Evolutionary conservation across 257 asterid species (phyloP), one percentile per base, ranked within the genome.

Genomic region (Plantago major): DNA sequence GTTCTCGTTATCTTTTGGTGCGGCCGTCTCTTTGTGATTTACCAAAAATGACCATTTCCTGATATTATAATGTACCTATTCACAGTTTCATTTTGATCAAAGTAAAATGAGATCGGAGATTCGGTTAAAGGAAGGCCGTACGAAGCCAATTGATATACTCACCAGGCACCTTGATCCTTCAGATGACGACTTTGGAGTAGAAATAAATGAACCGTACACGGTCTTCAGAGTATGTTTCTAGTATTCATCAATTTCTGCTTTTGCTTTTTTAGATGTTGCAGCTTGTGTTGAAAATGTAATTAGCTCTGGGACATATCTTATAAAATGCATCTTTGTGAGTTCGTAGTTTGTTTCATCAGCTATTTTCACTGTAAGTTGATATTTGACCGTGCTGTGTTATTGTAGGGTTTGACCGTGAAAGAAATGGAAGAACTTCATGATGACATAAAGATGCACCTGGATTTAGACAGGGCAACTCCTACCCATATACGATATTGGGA

Each of bases 81-180:
- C 75, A 51, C 90, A 88, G 96, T 92, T 92, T 63, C 97, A 92
- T 79, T 92, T 86, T 73, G 99, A 89, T 68, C 97, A 92, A 82
- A 89, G 97, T 80, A 92, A 92, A 77, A 65, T 83, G 62, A 74
- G 99, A 66, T 86, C 97, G n/a, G 92, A 87, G 84, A 89, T 92
- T 69, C 85, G 99, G 66, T 62, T 89, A 63, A 93, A 89, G 42
- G 97, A 92, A 80, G 99, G 99, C 15, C 94, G 99, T 46, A 78
- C 71, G 10, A 92, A 92, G 80, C 96, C 97, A 11, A 92, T 92
- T 76, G 99, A 92, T 73, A 73, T 92, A 53, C 88, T 92, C 51
- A 87, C 88, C 14, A 89, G 82, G 77, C 90, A 92, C 67, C 90
- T 92, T 16, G 93, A 92, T 73, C 91, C 95, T 74, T 76, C 86